Percentiles rank a stretch among this genome's conserved stretches.
These are phyloP conservation scores for Saccharomyces uvarum DNA, from an alignment of 1,139 yeast genomes.

Conservation along the genomic window DNA sequence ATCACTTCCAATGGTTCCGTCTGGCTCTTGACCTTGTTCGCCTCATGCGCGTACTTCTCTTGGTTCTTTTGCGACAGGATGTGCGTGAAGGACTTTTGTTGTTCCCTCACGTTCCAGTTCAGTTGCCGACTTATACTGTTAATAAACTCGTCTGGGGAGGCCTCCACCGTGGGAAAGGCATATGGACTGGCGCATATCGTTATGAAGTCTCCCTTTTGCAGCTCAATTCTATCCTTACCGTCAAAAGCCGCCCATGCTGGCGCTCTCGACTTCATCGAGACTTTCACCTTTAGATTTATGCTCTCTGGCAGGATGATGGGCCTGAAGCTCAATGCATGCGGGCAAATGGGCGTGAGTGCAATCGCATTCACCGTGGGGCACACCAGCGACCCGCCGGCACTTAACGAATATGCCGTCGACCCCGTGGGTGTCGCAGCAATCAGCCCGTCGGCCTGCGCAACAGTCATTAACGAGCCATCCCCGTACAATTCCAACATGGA, in stretches of 20 bases:
- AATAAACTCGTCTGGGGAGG: conserved; percentile 68
- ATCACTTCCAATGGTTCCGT: background rate
- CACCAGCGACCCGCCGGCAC: conserved; percentile 86
- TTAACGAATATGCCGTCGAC: conserved; percentile 80
- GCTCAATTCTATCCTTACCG: conserved; percentile 69
- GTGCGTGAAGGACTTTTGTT: conserved; percentile 64
- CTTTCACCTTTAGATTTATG: conserved; percentile 67
- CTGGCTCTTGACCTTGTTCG: conserved; percentile 4
- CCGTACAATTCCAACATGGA: conserved; percentile 79
- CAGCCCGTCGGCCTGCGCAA: conserved; percentile 86
- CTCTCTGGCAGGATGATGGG: conserved; percentile 84
- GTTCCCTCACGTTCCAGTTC: conserved; percentile 81
- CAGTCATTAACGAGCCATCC: conserved; percentile 68
- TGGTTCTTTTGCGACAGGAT: conserved; percentile 43
- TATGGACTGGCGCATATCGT: conserved; percentile 70
- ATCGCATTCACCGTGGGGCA: conserved; percentile 88
- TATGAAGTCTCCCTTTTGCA: conserved; percentile 67
- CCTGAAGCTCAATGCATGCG: conserved; percentile 80
- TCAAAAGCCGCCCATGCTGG: conserved; percentile 92
- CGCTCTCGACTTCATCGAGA: conserved; percentile 56
- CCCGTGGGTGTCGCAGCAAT: conserved; percentile 90
- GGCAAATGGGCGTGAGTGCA: conserved; percentile 86
- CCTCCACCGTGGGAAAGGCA: conserved; percentile 79
- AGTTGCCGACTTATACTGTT: conserved; percentile 76
- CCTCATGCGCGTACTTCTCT: conserved; percentile 18